Evolutionary conservation across 2,329 filamentous ascomycete genomes (phyloP).

Genomic region (Zalaria obscura): DNA sequence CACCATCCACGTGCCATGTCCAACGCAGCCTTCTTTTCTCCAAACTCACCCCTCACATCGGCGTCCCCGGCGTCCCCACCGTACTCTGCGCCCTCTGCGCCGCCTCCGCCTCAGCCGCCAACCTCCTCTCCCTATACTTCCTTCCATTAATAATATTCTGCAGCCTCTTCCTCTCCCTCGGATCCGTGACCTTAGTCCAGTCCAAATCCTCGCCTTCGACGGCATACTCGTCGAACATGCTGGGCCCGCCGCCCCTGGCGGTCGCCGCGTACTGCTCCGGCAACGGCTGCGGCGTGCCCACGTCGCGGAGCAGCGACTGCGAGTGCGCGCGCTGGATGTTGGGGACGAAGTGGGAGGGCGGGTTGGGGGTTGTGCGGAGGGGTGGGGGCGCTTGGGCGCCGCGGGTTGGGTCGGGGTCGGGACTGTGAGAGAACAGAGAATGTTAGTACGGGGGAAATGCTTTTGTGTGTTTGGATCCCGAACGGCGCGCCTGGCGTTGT

Average conservation of each 20-base stretch:
- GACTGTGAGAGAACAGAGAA: background rate
- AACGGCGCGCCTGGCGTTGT: background rate
- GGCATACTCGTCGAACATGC: conserved; percentile 15
- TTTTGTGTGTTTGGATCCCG: conserved; percentile 5
- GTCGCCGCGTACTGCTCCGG: conserved; percentile 8
- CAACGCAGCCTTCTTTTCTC: no score
- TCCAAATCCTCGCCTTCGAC: conserved; percentile 24
- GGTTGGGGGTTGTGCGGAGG: conserved; percentile 1
- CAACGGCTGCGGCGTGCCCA: background rate
- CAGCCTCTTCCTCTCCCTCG: conserved; percentile 20
- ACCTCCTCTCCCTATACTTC: conserved; percentile 21
- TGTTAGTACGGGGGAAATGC: conserved; percentile 9
- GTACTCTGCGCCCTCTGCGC: background rate
- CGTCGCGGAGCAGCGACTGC: conserved; percentile 1
- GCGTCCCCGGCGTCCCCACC: background rate
- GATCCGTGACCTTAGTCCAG: conserved; percentile 23
- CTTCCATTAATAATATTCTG: conserved; percentile 26
- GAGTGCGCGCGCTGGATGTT: conserved; percentile 4
- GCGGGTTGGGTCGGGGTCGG: conserved; percentile 1
- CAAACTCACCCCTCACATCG: no score
- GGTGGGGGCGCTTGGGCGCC: conserved; percentile 1
- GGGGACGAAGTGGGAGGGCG: conserved; percentile 5
- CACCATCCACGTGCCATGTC: no score
- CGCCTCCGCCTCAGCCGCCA: conserved; percentile 9
- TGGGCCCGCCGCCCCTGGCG: conserved; percentile 7